A percentile compares a stretch with the other conserved stretches of the same genome.
Evolutionary conservation across 257 asterid species (phyloP).

Genomic region (Coffea canephora): DNA sequence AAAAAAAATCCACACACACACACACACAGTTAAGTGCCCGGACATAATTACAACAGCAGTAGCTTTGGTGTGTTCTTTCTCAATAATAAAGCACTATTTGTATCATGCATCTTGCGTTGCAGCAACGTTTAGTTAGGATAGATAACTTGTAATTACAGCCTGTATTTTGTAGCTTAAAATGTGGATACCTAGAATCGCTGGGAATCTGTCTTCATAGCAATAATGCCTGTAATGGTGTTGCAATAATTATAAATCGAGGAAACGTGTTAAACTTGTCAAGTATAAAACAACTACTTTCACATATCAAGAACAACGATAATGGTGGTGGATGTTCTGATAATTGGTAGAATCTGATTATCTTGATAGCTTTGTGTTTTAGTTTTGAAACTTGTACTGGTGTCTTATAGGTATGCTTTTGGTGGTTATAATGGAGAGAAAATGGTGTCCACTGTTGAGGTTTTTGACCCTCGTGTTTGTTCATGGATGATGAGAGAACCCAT

Average conservation of each 20-base stretch:
- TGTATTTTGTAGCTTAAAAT: neutral
- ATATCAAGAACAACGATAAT: neutral
- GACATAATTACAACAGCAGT: neutral
- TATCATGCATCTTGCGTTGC: neutral
- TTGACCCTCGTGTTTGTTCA: slow-evolving; percentile 58
- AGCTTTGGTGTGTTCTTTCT: neutral
- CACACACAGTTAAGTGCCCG: neutral
- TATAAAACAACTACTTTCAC: neutral
- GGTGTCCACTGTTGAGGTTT: slow-evolving; percentile 56
- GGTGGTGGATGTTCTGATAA: neutral
- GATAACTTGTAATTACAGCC: no score
- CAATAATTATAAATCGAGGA: no score
- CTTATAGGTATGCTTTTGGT: slow-evolving; percentile 64
- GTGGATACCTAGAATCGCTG: neutral
- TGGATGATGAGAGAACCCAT: slow-evolving; percentile 60
- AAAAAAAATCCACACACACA: no score
- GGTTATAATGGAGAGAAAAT: slow-evolving; percentile 59
- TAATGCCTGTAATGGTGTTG: neutral
- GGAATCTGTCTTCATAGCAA: neutral
- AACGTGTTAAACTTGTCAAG: neutral
- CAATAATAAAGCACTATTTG: no score
- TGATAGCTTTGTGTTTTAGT: neutral
- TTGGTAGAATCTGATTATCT: neutral
- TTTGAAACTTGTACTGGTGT: neutral
- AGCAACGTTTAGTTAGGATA: neutral